phyloP scores from a whole-genome alignment of 164 flowering plant genomes.

The Vitis rotundifolia region DNA sequence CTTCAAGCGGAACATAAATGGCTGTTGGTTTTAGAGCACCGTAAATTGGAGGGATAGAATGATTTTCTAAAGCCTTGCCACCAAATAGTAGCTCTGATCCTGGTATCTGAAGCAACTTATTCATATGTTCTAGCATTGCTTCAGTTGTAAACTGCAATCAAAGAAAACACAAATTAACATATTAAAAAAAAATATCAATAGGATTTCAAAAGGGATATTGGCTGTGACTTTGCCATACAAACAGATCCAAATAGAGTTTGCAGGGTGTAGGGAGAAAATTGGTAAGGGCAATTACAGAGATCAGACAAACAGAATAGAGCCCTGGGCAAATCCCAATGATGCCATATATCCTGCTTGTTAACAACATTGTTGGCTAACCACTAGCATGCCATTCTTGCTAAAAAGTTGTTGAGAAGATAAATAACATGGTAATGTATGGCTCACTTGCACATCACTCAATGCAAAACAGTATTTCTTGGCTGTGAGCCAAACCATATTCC shows the following conservation, averaged over 20 bases:
- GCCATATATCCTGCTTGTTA: not conserved
- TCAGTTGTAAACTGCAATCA: constrained; percentile 76
- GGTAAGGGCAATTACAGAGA: not conserved
- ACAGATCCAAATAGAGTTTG: not conserved
- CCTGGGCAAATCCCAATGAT: not conserved
- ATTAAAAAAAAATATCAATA: not conserved
- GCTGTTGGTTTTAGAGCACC: constrained; percentile 98
- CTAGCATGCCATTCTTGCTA: not conserved
- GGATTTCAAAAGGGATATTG: not conserved
- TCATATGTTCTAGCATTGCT: constrained; percentile 78
- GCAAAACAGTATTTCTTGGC: not conserved
- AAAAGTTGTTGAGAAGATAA: too few species aligned
- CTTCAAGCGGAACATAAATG: constrained; percentile 78
- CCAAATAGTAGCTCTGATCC: constrained; percentile 92
- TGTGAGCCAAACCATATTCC: not conserved
- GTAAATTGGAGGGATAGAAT: constrained; percentile 80
- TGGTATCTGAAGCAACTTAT: constrained; percentile 73
- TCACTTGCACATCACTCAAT: not conserved
- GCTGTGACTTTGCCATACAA: not conserved
- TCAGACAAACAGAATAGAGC: not conserved
- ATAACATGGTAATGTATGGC: not conserved
- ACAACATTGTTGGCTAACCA: not conserved
- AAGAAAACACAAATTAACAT: not conserved
- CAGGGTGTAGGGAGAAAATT: not conserved
- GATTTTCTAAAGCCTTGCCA: constrained; percentile 78